phyloP scores from a whole-genome alignment of 768 basidiomycete genomes.

The Suillus spraguei region DNA sequence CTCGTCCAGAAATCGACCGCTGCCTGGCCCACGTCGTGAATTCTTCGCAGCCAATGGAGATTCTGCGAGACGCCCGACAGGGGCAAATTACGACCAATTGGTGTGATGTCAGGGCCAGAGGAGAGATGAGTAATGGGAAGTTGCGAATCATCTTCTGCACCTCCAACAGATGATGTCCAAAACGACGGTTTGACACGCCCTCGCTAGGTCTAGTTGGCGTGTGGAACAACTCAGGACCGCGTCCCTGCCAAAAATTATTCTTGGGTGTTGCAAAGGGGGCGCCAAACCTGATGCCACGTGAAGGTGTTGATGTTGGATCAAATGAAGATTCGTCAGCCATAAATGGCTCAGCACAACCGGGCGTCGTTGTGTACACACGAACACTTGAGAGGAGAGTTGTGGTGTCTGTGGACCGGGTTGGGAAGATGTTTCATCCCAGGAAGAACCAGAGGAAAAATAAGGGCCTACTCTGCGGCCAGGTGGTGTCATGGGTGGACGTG shows the following conservation, averaged over 20 bases:
- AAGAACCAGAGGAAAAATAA: slow-evolving; percentile 38
- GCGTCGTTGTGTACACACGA: slow-evolving; percentile 42
- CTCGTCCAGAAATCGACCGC: slow-evolving; percentile 12
- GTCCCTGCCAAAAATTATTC: slow-evolving; percentile 46
- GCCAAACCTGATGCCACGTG: slow-evolving; percentile 70
- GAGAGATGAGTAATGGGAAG: slow-evolving; percentile 21
- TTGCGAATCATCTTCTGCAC: slow-evolving; percentile 25
- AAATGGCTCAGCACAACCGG: slow-evolving; percentile 38
- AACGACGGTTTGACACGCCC: slow-evolving; percentile 21
- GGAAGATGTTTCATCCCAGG: slow-evolving; percentile 52
- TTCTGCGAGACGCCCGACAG: slow-evolving; percentile 26
- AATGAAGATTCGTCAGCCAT: slow-evolving; percentile 59
- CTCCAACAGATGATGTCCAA: slow-evolving; percentile 19
- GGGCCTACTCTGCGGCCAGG: slow-evolving; percentile 33
- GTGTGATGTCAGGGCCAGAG: slow-evolving; percentile 48
- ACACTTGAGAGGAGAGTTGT: slow-evolving; percentile 40
- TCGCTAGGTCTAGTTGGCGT: slow-evolving; percentile 48
- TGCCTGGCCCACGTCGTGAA: slow-evolving; percentile 19
- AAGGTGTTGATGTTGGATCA: slow-evolving; percentile 80
- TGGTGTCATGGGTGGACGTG: slow-evolving; percentile 51
- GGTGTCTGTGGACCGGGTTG: slow-evolving; percentile 60
- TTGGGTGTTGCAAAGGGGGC: slow-evolving; percentile 67
- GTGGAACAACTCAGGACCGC: slow-evolving; percentile 48
- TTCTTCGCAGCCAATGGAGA: slow-evolving; percentile 33
- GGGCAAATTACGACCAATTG: slow-evolving; percentile 44